Evolutionary conservation across 2,329 filamentous ascomycete genomes (phyloP).

Genomic region (Alternaria incomplexa): DNA sequence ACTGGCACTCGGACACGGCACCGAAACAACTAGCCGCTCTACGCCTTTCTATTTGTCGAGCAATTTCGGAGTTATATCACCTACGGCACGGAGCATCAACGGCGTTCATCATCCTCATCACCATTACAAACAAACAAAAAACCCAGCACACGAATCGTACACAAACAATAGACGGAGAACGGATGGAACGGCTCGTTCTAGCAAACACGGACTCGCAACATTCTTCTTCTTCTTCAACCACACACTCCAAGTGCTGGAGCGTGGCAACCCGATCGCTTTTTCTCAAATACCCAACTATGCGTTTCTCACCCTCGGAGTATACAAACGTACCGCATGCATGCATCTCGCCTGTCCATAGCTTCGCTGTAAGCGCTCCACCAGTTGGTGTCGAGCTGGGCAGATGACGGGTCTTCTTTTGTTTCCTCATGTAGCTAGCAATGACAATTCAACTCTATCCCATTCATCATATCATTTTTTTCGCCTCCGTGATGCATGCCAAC

Average conservation of each 20-base stretch:
- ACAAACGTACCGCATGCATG: conserved; percentile 8
- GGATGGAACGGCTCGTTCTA: conserved; percentile 7
- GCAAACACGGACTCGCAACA: conserved; percentile 17
- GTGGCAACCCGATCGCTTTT: conserved; percentile 38
- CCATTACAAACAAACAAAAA: conserved; percentile 21
- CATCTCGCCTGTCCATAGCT: conserved; percentile 38
- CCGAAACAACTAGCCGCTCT: background rate
- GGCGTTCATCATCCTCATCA: conserved; percentile 34
- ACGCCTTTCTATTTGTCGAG: background rate
- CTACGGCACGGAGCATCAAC: conserved; percentile 35
- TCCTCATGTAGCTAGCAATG: background rate
- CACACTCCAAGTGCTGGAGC: conserved; percentile 46
- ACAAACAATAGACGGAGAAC: conserved; percentile 4
- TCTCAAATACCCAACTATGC: conserved; percentile 22
- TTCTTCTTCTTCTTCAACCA: conserved; percentile 29
- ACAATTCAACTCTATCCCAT: conserved; percentile 1
- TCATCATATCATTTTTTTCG: background rate
- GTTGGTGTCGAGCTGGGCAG: conserved; percentile 39
- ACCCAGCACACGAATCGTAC: background rate
- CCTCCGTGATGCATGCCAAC: background rate
- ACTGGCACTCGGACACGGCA: background rate
- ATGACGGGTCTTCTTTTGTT: conserved; percentile 30
- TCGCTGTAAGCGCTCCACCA: conserved; percentile 37
- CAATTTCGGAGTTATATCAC: conserved; percentile 17
- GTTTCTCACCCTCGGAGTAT: conserved; percentile 7